Evolutionary conservation across 306 rosid species (phyloP), one percentile per base, ranked within the genome.

Genomic region (Argentina anserina): DNA sequence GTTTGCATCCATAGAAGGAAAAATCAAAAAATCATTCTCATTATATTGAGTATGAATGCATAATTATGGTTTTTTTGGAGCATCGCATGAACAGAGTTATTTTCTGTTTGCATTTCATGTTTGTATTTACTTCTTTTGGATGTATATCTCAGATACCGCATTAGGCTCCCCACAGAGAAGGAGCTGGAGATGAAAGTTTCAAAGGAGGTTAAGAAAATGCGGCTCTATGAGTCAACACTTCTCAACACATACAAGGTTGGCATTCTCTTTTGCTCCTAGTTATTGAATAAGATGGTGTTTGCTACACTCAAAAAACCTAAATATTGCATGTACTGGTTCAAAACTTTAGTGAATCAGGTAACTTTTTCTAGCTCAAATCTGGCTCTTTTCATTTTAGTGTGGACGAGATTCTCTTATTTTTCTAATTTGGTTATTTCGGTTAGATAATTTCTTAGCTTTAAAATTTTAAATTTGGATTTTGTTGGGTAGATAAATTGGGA

Each of bases 161-260:
- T 94, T 45, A 87, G 99, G 86, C 93, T 94, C 81, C 99, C 97
- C 37, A 89, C 97, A 41, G 99, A 91, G 81, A 94, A 94, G 82
- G 99, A 94, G 83, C 77, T 81, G 47, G 95, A 94, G 75, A 91
- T 94, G 95, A 94, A 94, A 84, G 96, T 94, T 69, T 91, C 96
- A 52, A 94, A 91, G 86, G 82, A 86, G 75, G 90, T 94, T 68
- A 85, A 84, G 81, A 94, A 91, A 89, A 94, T 78, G 90, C 92
- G 97, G 59, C 82, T 65, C 72, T 91, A 84, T 83, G 99, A 94
- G 82, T 91, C 97, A 64, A 89, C 99, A 80, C 96, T 94, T 70
- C 87, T 91, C 36, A 86, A 95, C 74, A 76, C 87, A 67, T 91
- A 94, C 85, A 94, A 94, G 99, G 99, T 94, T 78, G 29, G 75